A percentile compares a stretch with the other conserved stretches of the same genome.
These are phyloP conservation scores for Dactylella cylindrospora DNA, from an alignment of 2,329 filamentous ascomycete species.

Conservation along the genomic window DNA sequence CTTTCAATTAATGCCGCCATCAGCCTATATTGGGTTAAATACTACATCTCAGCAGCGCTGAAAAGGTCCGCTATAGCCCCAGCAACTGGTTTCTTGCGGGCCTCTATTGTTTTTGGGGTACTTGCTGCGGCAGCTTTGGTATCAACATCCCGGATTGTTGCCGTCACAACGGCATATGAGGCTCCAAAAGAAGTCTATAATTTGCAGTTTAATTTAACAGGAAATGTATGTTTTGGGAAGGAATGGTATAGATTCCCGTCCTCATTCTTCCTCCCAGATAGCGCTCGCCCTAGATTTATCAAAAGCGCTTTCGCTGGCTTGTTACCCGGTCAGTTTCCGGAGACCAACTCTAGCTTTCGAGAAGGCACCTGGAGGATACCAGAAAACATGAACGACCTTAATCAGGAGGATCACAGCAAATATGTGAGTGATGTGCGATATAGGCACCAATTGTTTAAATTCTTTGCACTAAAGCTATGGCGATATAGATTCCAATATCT, in stretches of 20 bases:
- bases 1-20: conserved; percentile 85
- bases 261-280: conserved; percentile 83
- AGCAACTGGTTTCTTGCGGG: not conserved
- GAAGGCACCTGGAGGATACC: conserved; percentile 78
- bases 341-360: conserved; percentile 56
- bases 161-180: conserved; percentile 77
- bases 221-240: conserved; percentile 78
- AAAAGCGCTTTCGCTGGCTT: conserved; percentile 87
- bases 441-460: no score
- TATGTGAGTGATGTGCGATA: no score
- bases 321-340: conserved; percentile 84
- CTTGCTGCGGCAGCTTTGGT: conserved; percentile 53
- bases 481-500: conserved; percentile 63
- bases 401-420: conserved; percentile 82
- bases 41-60: not conserved
- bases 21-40: conserved; percentile 56
- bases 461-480: no score
- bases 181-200: conserved; percentile 70
- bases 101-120: conserved; percentile 6
- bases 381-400: conserved; percentile 85
- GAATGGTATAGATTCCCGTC: conserved; percentile 98
- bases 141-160: conserved; percentile 71
- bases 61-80: not conserved
- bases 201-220: conserved; percentile 28
- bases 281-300: conserved; percentile 83